Evolutionary conservation across 1,139 yeast species (phyloP), one percentile per base, ranked within the genome.

Genomic region (Geotrichum cucujoidarum): DNA sequence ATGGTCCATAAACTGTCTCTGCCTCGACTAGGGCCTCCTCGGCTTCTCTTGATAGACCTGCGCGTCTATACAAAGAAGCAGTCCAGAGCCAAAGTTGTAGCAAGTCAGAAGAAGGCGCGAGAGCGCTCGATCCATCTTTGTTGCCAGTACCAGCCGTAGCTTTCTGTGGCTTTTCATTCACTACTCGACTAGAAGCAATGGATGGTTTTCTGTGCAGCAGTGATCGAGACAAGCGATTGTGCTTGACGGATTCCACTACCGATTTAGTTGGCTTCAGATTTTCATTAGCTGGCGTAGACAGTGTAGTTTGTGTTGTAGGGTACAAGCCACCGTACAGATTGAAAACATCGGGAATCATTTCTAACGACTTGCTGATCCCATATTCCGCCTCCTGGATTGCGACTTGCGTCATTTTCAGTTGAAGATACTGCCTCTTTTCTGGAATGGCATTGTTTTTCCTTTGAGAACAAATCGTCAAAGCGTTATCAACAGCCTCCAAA

Each of bases 31-130:
- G 74, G 45, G 95, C 85, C 53, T 78, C 81, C 57, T 80, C 82
- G 10, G 90, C 80, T 51, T 87, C 95, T 5, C 71, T 75, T 2
- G 67, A 55, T 47, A 78, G 68, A 1, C 76, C 81, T 4, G 77
- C 72, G 54, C 78, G 76, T 56, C 77, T 67, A 62, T 86, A 89
- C 33, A 87, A 68, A 36, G 75, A 75, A 1, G 89, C 76, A 0
- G 88, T 75, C 78, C 88, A 79, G 45, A 88, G 65, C 96, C 96
- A 89, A 10, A 86, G 61, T 31, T 73, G 73, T 57, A 82, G 87
- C 46, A 82, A 63, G 10, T 24, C n/a, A n/a, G n/a, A n/a, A n/a
- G n/a, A n/a, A n/a, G n/a, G n/a, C n/a, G n/a, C n/a, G n/a, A n/a
- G n/a, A n/a, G n/a, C n/a, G n/a, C n/a, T n/a, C n/a, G n/a, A n/a